These are phyloP conservation scores for Cladosporium colombiae DNA, from an alignment of 2,329 filamentous ascomycete species.

Conservation along the genomic window DNA sequence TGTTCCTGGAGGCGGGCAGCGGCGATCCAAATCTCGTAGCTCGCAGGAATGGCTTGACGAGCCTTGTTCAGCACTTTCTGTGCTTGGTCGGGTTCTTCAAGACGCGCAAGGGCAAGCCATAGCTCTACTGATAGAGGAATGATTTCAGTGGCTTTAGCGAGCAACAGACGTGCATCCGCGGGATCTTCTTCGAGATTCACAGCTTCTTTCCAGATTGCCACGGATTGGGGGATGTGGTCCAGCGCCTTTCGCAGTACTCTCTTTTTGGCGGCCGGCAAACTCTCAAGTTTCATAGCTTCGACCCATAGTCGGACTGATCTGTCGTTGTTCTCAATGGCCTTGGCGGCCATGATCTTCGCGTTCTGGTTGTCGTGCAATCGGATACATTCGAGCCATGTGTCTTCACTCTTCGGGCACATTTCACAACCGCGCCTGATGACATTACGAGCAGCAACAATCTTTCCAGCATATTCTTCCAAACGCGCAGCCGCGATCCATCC, in stretches of 20 bases:
- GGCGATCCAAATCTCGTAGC: conserved; percentile 95
- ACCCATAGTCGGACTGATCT: conserved; percentile 89
- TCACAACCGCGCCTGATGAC: conserved; percentile 86
- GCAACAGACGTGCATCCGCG: conserved; percentile 80
- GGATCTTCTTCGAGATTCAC: conserved; percentile 93
- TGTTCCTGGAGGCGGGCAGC: conserved; percentile 87
- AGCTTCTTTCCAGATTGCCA: conserved; percentile 96
- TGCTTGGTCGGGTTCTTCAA: conserved; percentile 87
- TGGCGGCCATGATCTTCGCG: conserved; percentile 90
- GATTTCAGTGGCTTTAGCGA: conserved; percentile 93
- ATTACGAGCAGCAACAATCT: conserved; percentile 83
- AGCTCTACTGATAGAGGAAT: conserved; percentile 92
- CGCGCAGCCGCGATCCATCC: conserved; percentile 95
- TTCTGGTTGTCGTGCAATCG: conserved; percentile 76
- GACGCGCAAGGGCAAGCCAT: conserved; percentile 87
- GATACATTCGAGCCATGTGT: conserved; percentile 95
- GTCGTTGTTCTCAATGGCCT: conserved; percentile 89
- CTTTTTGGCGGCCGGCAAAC: conserved; percentile 81
- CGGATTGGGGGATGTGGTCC: conserved; percentile 90
- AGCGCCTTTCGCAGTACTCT: conserved; percentile 88
- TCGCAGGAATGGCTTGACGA: conserved; percentile 88
- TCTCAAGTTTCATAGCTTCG: conserved; percentile 90
- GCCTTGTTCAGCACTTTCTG: conserved; percentile 95
- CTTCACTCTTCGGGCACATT: conserved; percentile 89
- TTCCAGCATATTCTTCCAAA: conserved; percentile 88